Percentiles rank a stretch among this genome's conserved stretches.
Evolutionary conservation across 768 basidiomycete species (phyloP).

Genomic region (Leccinum disarticulatum): DNA sequence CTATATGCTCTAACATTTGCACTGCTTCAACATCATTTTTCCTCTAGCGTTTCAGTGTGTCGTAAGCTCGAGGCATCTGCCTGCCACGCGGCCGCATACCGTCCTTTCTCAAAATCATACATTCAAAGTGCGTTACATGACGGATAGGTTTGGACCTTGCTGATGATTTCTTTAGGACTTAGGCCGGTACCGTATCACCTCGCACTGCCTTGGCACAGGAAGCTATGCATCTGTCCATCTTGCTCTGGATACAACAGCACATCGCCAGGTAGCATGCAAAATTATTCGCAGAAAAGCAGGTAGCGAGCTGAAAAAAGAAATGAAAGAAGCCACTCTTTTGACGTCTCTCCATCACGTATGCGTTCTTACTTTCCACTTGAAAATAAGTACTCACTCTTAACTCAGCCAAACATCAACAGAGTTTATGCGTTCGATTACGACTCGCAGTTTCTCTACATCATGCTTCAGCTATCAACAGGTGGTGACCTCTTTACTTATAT

Average conservation of each 20-base stretch:
- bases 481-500: slow-evolving; percentile 90
- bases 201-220: slow-evolving; percentile 77
- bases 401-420: slow-evolving; percentile 78
- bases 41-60: slow-evolving; percentile 63
- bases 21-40: neutral
- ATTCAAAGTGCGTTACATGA: slow-evolving; percentile 46
- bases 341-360: slow-evolving; percentile 70
- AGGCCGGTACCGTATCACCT: slow-evolving; percentile 70
- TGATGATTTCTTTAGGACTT: slow-evolving; percentile 43
- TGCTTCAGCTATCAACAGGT: slow-evolving; percentile 82
- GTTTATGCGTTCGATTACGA: slow-evolving; percentile 69
- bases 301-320: slow-evolving; percentile 44
- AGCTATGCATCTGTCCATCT: slow-evolving; percentile 83
- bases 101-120: slow-evolving; percentile 54
- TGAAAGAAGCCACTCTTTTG: slow-evolving; percentile 79
- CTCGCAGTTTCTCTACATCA: slow-evolving; percentile 72
- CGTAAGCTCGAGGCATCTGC: slow-evolving; percentile 53
- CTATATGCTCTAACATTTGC: neutral
- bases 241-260: slow-evolving; percentile 60
- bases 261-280: slow-evolving; percentile 82
- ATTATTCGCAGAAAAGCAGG: slow-evolving; percentile 65
- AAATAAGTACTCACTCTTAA: neutral
- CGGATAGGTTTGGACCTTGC: neutral
- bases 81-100: slow-evolving; percentile 55
- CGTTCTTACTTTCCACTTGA: neutral